Percentiles rank a stretch among this genome's conserved stretches.
Conservation (phyloP, 78 protist species). For the Cavenderia fasciculata region DNA sequence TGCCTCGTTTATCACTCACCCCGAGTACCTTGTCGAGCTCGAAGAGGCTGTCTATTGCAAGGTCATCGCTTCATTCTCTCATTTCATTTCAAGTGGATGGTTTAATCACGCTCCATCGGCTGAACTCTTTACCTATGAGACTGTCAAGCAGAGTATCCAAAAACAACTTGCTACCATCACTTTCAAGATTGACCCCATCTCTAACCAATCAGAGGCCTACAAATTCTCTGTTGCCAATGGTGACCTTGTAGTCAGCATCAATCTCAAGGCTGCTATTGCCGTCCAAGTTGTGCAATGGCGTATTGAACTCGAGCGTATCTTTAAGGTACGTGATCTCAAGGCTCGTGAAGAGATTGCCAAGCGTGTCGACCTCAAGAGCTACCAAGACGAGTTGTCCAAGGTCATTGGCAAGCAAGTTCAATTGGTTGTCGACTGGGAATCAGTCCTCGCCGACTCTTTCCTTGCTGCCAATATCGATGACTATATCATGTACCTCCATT, state of each 20-base stretch:
- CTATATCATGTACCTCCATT: conserved; percentile 17
- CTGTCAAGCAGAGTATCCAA: conserved; percentile 58
- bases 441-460: conserved; percentile 13
- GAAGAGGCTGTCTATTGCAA: conserved; percentile 54
- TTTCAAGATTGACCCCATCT: neutral
- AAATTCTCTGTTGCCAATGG: conserved; percentile 4
- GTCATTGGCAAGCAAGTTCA: conserved; percentile 33
- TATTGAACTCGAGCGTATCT: conserved; percentile 22
- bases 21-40: neutral
- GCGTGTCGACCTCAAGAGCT: conserved; percentile 12
- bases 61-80: conserved; percentile 24
- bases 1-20: neutral
- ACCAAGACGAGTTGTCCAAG: neutral
- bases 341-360: conserved; percentile 63
- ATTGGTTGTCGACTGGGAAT: conserved; percentile 38
- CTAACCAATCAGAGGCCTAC: conserved; percentile 15
- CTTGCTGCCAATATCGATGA: conserved; percentile 12
- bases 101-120: neutral
- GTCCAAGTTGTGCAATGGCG: conserved; percentile 19
- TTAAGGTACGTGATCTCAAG: conserved; percentile 53
- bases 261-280: conserved; percentile 2
- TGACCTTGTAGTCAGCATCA: neutral
- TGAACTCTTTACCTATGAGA: conserved; percentile 1
- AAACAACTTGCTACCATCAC: conserved; percentile 1
- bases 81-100: conserved; percentile 22